Base-by-base conservation (phyloP, 2,329 filamentous ascomycete species). In the Aspergillus sp. region DNA sequence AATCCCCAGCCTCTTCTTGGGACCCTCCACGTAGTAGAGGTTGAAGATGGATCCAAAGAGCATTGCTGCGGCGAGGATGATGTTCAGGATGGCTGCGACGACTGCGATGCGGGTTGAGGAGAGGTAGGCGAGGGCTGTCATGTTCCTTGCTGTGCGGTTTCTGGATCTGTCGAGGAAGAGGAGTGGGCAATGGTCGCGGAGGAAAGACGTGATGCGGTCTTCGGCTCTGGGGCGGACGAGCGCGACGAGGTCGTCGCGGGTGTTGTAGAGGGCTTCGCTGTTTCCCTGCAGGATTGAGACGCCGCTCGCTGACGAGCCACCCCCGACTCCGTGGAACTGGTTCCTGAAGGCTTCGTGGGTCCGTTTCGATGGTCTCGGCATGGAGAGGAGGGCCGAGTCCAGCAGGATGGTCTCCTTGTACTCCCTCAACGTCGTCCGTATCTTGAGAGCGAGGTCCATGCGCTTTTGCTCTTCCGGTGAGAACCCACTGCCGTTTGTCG, bases 1-100 rank as follows among this genome's bases (percentile, higher is more conserved):
- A 19, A 55, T 55, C 7, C 23, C 53, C 3, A 47, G 41, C 13
- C 53, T 23, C 28, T 55, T 48, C 4, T 22, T 25, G 1, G 11
- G n/a, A 0, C 43, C 19, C 28, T 54, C 25, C 7, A 46, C 41
- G 25, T 45, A 46, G n/a, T 46, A 54, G 23, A 54, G 38, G 11
- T 46, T 54, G 38, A 54, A 45, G 17, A 54, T 54, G n/a, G 51
- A 41, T 43, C 51, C 51, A 17, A 54, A 41, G 15, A 54, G 31
- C 15, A 54, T 31, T 5, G 31, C 34, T 7, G 51, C 31, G 3
- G 51, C 31, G 34, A 43, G 19, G 17, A 54, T 25, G n/a, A 43
- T 23, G 41, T 43, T 54, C 17, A 52, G 25, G 9, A n/a, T 52
- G 3, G 31, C 25, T 4, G 49, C 49, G 23, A 52, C 25, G 13